Conservation (phyloP, 805 yeast genomes). For the Teunomyces tritomae region DNA sequence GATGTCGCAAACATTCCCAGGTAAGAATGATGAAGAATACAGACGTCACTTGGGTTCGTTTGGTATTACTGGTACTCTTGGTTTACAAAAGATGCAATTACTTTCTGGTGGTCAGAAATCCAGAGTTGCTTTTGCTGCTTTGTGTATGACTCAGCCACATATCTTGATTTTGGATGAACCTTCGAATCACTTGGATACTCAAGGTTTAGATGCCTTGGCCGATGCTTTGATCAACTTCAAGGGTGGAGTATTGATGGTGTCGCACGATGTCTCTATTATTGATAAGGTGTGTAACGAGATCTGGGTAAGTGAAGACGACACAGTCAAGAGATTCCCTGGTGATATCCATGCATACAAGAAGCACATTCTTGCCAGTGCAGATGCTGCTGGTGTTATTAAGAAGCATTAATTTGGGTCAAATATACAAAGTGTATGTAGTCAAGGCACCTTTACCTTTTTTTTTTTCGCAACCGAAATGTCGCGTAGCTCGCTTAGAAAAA, state of each 20-base stretch:
- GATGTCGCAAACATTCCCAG: constrained; percentile 88
- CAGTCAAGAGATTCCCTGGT: constrained; percentile 77
- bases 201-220: constrained; percentile 93
- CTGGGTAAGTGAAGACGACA: constrained; percentile 90
- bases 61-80: constrained; percentile 93
- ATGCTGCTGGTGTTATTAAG: constrained; percentile 85
- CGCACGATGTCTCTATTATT: constrained; percentile 94
- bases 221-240: constrained; percentile 84
- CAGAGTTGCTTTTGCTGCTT: constrained; percentile 95
- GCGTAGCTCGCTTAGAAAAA: not conserved
- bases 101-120: constrained; percentile 98
- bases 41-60: constrained; percentile 95
- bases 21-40: constrained; percentile 93
- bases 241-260: constrained; percentile 97
- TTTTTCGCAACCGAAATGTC: not conserved
- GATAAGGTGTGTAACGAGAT: constrained; percentile 87
- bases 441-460: too few relatives aligned
- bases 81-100: constrained; percentile 84
- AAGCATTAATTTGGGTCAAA: constrained; percentile 49
- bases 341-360: constrained; percentile 85
- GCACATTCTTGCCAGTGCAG: constrained; percentile 76
- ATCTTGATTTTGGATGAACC: constrained; percentile 94
- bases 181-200: constrained; percentile 96
- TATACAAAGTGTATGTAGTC: not conserved
- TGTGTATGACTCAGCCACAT: constrained; percentile 88